A percentile compares a stretch with the other conserved stretches of the same genome.
These are phyloP conservation scores for Fusarium citri DNA, from an alignment of 2,329 filamentous ascomycete genomes.

Conservation along the genomic window DNA sequence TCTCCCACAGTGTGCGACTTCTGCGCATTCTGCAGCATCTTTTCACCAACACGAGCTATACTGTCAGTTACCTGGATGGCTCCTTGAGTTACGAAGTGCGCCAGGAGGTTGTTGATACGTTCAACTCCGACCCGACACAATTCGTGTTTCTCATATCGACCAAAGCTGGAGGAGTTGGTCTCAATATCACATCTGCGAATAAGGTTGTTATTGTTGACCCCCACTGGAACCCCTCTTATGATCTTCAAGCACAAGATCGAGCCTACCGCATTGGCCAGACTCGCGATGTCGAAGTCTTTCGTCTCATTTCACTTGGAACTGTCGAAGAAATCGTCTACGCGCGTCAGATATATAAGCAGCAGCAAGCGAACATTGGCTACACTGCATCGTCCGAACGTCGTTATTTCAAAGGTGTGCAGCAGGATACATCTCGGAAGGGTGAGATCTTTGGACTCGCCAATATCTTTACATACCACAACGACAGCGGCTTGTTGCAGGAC, in stretches of 20 bases:
- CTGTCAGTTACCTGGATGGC: conserved; percentile 90
- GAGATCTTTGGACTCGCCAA: conserved; percentile 95
- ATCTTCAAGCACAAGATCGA: conserved; percentile 94
- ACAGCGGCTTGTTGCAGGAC: conserved; percentile 86
- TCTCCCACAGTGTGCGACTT: conserved; percentile 90
- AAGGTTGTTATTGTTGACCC: conserved; percentile 98
- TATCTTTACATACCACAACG: conserved; percentile 82
- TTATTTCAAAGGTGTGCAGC: conserved; percentile 95
- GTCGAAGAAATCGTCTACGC: conserved; percentile 98
- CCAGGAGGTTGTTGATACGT: conserved; percentile 84
- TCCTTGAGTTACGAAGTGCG: conserved; percentile 85
- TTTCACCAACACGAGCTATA: conserved; percentile 90
- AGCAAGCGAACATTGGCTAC: conserved; percentile 98
- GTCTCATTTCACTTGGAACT: conserved; percentile 88
- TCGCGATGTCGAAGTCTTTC: conserved; percentile 94
- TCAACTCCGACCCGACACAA: conserved; percentile 86
- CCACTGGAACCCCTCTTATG: conserved; percentile 96
- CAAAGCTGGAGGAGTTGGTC: conserved; percentile 88
- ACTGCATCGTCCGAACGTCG: conserved; percentile 90
- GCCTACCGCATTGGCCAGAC: conserved; percentile 96
- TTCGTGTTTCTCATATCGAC: conserved; percentile 98
- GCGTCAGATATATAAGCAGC: conserved; percentile 97
- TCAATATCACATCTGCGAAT: conserved; percentile 98
- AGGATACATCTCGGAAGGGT: conserved; percentile 82
- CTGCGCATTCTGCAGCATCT: conserved; percentile 86